These are phyloP conservation scores for Dactylellina drechsleri DNA, from an alignment of 2,329 filamentous ascomycete genomes.

Conservation along the genomic window DNA sequence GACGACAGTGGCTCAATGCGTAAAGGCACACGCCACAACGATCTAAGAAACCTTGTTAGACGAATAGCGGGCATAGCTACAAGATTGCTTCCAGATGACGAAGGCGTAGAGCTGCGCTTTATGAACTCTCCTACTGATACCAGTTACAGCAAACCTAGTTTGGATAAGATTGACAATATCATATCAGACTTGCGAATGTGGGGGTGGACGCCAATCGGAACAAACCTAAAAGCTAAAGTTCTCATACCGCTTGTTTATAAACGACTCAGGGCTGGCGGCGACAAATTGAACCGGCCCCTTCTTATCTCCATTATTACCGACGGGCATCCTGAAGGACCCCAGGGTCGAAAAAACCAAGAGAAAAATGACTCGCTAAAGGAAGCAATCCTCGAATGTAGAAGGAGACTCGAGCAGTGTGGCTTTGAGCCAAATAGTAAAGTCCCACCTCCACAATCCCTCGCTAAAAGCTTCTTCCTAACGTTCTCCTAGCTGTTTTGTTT, in stretches of 20 bases:
- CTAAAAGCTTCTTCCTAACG: constrained; percentile 14
- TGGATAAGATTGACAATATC: constrained; percentile 19
- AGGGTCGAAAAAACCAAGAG: constrained; percentile 12
- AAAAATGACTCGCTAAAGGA: constrained; percentile 24
- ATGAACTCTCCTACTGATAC: constrained; percentile 22
- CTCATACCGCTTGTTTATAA: constrained; percentile 29
- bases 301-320: constrained; percentile 31
- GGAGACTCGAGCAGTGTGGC: constrained; percentile 7
- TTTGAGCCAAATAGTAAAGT: constrained; percentile 14
- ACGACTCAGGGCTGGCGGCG: neutral
- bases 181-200: constrained; percentile 18
- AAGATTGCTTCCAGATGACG: constrained; percentile 24
- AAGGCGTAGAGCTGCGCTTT: constrained; percentile 30
- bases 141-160: constrained; percentile 28
- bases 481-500: constrained; percentile 22
- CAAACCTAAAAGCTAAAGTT: constrained; percentile 27
- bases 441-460: constrained; percentile 6
- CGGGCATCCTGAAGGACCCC: constrained; percentile 13
- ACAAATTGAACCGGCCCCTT: constrained; percentile 12
- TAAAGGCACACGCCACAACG: constrained; percentile 24
- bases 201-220: constrained; percentile 35
- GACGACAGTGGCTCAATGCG: constrained; percentile 39
- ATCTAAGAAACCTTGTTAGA: constrained; percentile 24
- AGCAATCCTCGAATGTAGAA: constrained; percentile 26
- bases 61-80: constrained; percentile 36